Evolutionary conservation across 768 basidiomycete genomes (phyloP), one percentile per base, ranked within the genome.

Genomic region (Boletales sp.): DNA sequence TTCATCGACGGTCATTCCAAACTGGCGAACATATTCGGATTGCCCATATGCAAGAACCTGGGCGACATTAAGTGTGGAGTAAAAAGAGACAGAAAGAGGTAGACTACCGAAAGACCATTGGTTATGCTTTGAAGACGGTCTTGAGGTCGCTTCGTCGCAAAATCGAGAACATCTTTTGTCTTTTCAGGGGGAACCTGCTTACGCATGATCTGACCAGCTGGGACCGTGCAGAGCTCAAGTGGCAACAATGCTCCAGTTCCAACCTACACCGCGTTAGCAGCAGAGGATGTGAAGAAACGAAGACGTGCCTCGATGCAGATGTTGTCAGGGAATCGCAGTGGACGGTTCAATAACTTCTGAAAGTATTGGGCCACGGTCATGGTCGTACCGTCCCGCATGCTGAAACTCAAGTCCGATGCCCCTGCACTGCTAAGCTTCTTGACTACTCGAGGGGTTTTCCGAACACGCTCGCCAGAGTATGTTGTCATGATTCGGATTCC

Each of bases 21-120:
- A 90, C 61, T 83, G 75, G 37, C 78, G 75, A 32, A 90, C 79
- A 54, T 87, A 89, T 64, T 88, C 81, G 0, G 85, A 87, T 63
- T 86, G 81, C 0, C 84, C 83, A 56, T 88, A 88, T 25, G 77
- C 74, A 49, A 86, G 70, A 35, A 83, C 77, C 81, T 84, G 46
- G 10, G 42, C 15, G 33, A 28, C 3, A 13, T 17, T 57, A 18
- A 44, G 44, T 41, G 15, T 50, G 25, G 31, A 11, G 40, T 46
- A 18, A 17, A 8, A 5, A 40, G 30, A 40, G 17, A 25, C 0
- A 4, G 15, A 25, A 46, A 18, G 33, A 30, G 39, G 14, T 10
- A 18, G 56, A 63, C 32, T 60, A 84, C 84, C 43, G 72, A 69
- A 31, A 86, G 65, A 2, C 84, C 86, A 14, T 74, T 63, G 2